These are phyloP conservation scores for Hypholoma sublateritium DNA, from an alignment of 768 basidiomycete species.

Conservation along the genomic window DNA sequence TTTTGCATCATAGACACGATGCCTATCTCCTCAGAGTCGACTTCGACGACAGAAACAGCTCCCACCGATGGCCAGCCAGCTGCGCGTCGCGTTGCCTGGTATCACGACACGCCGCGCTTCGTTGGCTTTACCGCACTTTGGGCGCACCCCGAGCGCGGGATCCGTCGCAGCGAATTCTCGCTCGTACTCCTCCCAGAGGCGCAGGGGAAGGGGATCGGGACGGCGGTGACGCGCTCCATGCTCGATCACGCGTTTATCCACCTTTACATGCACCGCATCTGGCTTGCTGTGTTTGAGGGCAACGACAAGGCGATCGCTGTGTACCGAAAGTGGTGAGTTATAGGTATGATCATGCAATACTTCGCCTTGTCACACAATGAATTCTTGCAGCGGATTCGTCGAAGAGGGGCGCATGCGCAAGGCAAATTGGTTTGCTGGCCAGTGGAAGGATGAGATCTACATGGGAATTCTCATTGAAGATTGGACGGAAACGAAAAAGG, in stretches of 20 bases:
- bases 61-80: no score
- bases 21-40: neutral
- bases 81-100: neutral
- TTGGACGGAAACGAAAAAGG: neutral
- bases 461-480: constrained; percentile 12
- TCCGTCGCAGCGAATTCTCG: constrained; percentile 7
- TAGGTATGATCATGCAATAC: neutral
- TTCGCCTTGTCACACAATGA: neutral
- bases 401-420: constrained; percentile 13
- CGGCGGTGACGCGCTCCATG: constrained; percentile 13
- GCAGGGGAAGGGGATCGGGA: constrained; percentile 12
- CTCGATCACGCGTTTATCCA: constrained; percentile 12
- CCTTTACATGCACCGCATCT: constrained; percentile 16
- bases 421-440: constrained; percentile 8
- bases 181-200: constrained; percentile 9
- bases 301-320: constrained; percentile 12
- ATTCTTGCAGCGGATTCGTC: constrained; percentile 16
- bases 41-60: no score
- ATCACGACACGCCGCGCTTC: constrained; percentile 1
- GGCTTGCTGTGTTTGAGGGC: constrained; percentile 13
- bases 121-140: constrained; percentile 15
- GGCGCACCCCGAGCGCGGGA: constrained; percentile 6
- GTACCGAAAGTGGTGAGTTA: constrained; percentile 11
- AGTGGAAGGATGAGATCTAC: constrained; percentile 11
- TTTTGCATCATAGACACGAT: constrained; percentile 19